Conservation (phyloP, 1,139 yeast species). For the Yamadazyma songkhlaensis region DNA sequence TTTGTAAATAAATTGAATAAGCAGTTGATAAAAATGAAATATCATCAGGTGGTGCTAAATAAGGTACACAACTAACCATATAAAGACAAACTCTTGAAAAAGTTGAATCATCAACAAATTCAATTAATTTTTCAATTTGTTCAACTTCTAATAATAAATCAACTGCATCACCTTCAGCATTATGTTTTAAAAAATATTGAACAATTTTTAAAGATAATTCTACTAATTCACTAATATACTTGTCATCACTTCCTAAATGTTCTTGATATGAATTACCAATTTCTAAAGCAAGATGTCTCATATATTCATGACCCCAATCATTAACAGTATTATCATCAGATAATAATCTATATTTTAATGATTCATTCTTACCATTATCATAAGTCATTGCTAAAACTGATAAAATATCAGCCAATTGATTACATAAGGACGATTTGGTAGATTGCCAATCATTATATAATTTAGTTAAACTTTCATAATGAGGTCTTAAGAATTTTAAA, state of each 20-base stretch:
- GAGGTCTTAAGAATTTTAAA: constrained; percentile 89
- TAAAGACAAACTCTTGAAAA: constrained; percentile 88
- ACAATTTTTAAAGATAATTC: constrained; percentile 74
- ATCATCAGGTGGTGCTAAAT: constrained; percentile 95
- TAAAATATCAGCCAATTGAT: constrained; percentile 67
- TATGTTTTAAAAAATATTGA: constrained; percentile 88
- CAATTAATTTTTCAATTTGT: constrained; percentile 75
- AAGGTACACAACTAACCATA: constrained; percentile 93
- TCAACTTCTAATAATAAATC: constrained; percentile 90
- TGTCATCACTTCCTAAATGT: constrained; percentile 57
- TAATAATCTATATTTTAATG: constrained; percentile 75
- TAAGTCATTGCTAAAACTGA: constrained; percentile 96
- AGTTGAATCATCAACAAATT: constrained; percentile 81
- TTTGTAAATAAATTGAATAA: constrained; percentile 77
- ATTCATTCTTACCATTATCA: constrained; percentile 78
- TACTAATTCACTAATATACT: constrained; percentile 45
- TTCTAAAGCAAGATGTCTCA: constrained; percentile 92
- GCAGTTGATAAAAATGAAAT: constrained; percentile 85
- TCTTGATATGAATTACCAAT: constrained; percentile 84
- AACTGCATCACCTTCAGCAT: constrained; percentile 98
- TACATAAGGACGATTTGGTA: constrained; percentile 15
- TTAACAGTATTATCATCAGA: constrained; percentile 56
- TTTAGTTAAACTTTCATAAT: constrained; percentile 63
- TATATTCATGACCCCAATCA: constrained; percentile 97
- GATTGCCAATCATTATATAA: constrained; percentile 67